Percentiles rank a stretch among this genome's conserved stretches.
These are phyloP conservation scores for Leccinellum rugosiceps DNA, from an alignment of 768 basidiomycete species.

Conservation along the genomic window DNA sequence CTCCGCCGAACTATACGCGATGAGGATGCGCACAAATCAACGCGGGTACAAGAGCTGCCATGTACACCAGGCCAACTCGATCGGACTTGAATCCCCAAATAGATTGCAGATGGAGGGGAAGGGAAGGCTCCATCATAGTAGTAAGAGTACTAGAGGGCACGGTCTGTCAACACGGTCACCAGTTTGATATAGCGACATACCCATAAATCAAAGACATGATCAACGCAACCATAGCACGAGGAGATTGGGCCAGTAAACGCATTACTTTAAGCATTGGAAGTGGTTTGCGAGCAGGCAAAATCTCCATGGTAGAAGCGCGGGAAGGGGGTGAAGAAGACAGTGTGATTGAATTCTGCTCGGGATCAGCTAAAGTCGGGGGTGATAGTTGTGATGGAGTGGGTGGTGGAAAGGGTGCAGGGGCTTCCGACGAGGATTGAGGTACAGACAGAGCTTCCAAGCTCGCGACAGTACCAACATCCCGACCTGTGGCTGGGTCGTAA, in stretches of 20 bases:
- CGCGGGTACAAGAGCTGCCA: slow-evolving; percentile 62
- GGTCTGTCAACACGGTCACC: background rate
- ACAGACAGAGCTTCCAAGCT: slow-evolving; percentile 8
- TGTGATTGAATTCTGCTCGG: background rate
- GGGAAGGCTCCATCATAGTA: slow-evolving; percentile 51
- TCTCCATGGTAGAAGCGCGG: slow-evolving; percentile 5
- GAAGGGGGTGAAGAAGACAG: background rate
- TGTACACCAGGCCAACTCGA: slow-evolving; percentile 62
- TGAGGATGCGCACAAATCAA: slow-evolving; percentile 53
- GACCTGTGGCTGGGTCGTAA: slow-evolving; percentile 36
- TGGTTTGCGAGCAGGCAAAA: slow-evolving; percentile 17
- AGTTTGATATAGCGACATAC: slow-evolving; percentile 32
- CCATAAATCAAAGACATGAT: slow-evolving; percentile 51
- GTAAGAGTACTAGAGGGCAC: slow-evolving; percentile 40
- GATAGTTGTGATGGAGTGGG: background rate
- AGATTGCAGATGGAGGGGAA: slow-evolving; percentile 52
- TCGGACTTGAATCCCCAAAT: slow-evolving; percentile 47
- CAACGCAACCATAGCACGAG: slow-evolving; percentile 48
- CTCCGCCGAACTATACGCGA: background rate
- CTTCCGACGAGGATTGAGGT: background rate
- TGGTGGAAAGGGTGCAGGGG: background rate
- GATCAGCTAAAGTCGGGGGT: background rate
- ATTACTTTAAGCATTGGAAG: slow-evolving; percentile 44
- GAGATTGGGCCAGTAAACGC: slow-evolving; percentile 39
- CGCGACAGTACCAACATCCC: background rate